Percentiles rank a stretch among this genome's conserved stretches.
phyloP scores from a whole-genome alignment of 148 eudicot species.

The Drosera capensis region DNA sequence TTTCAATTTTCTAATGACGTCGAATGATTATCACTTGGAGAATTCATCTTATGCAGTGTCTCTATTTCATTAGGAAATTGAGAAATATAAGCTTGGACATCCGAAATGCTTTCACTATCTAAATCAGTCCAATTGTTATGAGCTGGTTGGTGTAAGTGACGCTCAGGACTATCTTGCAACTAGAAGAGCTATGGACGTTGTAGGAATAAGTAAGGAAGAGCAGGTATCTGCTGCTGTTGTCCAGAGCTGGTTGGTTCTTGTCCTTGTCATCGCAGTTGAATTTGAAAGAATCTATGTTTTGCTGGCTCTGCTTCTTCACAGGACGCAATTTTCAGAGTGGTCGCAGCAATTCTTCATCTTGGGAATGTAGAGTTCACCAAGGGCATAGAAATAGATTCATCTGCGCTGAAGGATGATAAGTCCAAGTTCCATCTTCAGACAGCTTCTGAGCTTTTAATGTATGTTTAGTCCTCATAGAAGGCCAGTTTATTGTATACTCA shows the following conservation, averaged over 20 bases:
- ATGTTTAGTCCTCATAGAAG: neutral
- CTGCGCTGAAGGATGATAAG: constrained; percentile 8
- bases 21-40: neutral
- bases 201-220: constrained; percentile 11
- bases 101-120: constrained; percentile 11
- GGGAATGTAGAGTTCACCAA: constrained; percentile 10
- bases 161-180: constrained; percentile 10
- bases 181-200: constrained; percentile 12
- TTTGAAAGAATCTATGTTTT: neutral
- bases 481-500: neutral
- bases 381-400: constrained; percentile 11
- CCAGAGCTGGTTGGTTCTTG: neutral
- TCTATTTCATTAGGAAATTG: constrained; percentile 7
- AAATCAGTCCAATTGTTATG: constrained; percentile 12
- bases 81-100: constrained; percentile 11
- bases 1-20: neutral
- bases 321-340: constrained; percentile 12
- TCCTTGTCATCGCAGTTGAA: neutral
- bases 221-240: constrained; percentile 2
- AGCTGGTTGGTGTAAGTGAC: constrained; percentile 9
- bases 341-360: constrained; percentile 12
- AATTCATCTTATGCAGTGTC: neutral
- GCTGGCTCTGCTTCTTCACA: neutral
- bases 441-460: constrained; percentile 9
- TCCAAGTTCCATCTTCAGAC: constrained; percentile 11